Conservation (phyloP, 257 asterid genomes). For the Knoxia roxburghii region DNA sequence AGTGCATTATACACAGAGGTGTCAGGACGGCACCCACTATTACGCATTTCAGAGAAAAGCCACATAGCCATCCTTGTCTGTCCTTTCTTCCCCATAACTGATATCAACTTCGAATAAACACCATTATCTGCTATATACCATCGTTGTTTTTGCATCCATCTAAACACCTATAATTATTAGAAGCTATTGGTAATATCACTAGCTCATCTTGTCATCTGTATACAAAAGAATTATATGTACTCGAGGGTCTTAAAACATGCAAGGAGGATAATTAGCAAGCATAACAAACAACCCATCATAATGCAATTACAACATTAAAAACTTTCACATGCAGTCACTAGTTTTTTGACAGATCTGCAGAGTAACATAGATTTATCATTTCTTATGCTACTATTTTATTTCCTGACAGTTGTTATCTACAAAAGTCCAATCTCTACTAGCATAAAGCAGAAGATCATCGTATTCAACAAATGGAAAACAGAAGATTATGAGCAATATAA, state of each 20-base stretch:
- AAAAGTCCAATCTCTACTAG: not conserved
- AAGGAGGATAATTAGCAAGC: not conserved
- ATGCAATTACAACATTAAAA: not conserved
- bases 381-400: not conserved
- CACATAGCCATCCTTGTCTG: conserved; percentile 96
- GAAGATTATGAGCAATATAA: not conserved
- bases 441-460: not conserved
- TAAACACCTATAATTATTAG: conserved; percentile 55
- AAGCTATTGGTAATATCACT: conserved; percentile 7
- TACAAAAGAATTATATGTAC: not conserved
- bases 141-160: conserved; percentile 98
- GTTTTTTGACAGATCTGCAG: not conserved
- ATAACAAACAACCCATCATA: not conserved
- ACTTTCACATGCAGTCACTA: not conserved
- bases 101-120: conserved; percentile 85
- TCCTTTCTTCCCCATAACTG: conserved; percentile 95
- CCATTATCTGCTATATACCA: conserved; percentile 97
- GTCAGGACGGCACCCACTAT: conserved; percentile 88
- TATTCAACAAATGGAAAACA: not conserved
- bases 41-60: conserved; percentile 99
- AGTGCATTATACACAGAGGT: conserved; percentile 89
- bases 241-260: conserved; percentile 1
- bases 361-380: not conserved
- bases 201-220: not conserved
- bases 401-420: not conserved